phyloP scores from a whole-genome alignment of 148 eudicot species.

The Spergularia marina region DNA sequence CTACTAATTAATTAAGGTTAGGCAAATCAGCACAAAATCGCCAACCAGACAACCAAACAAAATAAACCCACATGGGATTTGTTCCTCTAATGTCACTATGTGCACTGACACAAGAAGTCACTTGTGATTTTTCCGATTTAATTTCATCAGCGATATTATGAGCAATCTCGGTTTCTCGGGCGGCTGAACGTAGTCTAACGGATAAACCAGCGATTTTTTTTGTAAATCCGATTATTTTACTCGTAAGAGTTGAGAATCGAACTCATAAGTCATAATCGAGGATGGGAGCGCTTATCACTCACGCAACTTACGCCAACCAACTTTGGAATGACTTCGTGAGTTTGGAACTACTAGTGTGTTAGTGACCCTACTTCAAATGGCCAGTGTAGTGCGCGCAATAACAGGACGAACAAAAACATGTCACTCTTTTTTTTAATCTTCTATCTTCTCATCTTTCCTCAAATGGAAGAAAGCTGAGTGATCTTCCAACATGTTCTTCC shows the following conservation, averaged over 20 bases:
- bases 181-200: no score
- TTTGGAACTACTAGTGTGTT: neutral
- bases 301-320: no score
- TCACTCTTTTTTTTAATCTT: neutral
- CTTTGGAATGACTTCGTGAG: no score
- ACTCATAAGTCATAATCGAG: no score
- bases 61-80: constrained; percentile 17
- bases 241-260: no score
- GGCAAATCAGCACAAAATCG: constrained; percentile 7
- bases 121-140: neutral
- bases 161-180: no score
- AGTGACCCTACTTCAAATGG: neutral
- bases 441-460: constrained; percentile 2
- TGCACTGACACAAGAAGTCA: neutral
- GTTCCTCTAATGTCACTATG: neutral
- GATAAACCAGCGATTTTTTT: neutral
- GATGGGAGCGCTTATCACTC: no score
- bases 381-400: neutral
- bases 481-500: neutral
- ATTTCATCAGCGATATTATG: no score
- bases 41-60: constrained; percentile 2
- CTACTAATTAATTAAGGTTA: neutral
- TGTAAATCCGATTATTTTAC: no score
- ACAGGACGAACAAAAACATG: constrained; percentile 1
- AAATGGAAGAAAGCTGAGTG: constrained; percentile 1